phyloP scores from a whole-genome alignment of 345 rosid species.

The Iberis pinnata region DNA sequence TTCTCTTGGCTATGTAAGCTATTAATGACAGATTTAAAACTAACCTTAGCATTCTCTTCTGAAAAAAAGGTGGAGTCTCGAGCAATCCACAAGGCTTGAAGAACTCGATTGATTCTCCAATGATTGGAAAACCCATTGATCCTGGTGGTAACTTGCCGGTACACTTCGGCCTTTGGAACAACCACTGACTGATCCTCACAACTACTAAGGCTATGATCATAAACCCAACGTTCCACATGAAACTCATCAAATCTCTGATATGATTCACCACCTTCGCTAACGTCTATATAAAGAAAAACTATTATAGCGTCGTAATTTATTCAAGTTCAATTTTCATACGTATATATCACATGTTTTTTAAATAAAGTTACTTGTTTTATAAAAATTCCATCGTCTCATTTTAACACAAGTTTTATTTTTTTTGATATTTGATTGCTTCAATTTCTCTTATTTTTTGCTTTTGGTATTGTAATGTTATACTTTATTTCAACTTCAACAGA shows the following conservation, averaged over 20 bases:
- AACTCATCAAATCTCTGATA: neutral
- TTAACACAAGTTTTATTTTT: too few relatives aligned
- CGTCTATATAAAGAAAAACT: too few relatives aligned
- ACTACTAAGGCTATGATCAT: neutral
- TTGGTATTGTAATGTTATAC: too few relatives aligned
- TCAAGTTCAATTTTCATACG: too few relatives aligned
- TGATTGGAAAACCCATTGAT: slow-evolving; percentile 20
- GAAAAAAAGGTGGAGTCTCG: slow-evolving; percentile 17
- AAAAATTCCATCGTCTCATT: too few relatives aligned
- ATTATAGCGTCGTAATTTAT: too few relatives aligned
- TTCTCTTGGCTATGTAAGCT: too few relatives aligned
- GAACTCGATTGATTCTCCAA: slow-evolving; percentile 22
- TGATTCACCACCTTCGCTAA: neutral
- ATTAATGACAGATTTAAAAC: neutral
- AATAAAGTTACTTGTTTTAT: too few relatives aligned
- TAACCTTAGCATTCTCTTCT: slow-evolving; percentile 8
- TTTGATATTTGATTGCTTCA: too few relatives aligned
- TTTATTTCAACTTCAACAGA: too few relatives aligned
- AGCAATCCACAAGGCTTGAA: neutral
- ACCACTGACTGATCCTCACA: neutral
- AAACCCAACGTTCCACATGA: neutral
- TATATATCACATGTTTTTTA: too few relatives aligned
- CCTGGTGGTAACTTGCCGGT: slow-evolving; percentile 18
- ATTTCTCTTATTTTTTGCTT: too few relatives aligned
- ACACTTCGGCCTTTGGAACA: neutral